Evolutionary conservation across 371 early-diverging fungal genomes (phyloP), one percentile per base, ranked within the genome.

Genomic region (Blakeslea trispora): DNA sequence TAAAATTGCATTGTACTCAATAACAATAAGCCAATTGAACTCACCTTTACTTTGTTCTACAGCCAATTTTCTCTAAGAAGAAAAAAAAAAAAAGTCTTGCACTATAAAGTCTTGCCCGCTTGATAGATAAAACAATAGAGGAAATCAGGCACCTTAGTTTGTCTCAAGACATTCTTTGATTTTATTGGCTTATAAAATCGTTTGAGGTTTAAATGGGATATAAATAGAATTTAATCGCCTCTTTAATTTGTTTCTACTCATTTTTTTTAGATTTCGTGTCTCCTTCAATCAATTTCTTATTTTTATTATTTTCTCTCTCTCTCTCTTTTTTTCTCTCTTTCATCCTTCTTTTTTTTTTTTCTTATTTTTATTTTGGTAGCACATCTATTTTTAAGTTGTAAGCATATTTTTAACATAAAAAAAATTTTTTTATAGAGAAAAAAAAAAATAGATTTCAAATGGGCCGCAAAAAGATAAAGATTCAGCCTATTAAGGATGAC

Each of bases 401-500:
- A 37, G 41, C 37, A 37, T 45, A 42, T 34, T 34, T 18, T 11
- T 24, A 43, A 35, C 17, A 53, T 31, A 52, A 52, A 53, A 32
- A 53, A 53, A 51, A 51, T 40, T 40, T 17, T 23, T 45, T 24
- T 37, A 6, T 37, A 48, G 32, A 28, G 28, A 28, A 28, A 28
- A 28, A 45, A 24, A 19, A 32, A 48, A 13, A 13, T 37, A 37
- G 37, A 37, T 32, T 57, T 24, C 28, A 31, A 21, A 96, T 96
- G 97, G 98, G 98, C 50, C 84, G 98, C 34, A 95, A 93, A 74
- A 97, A 97, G 84, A 97, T 99, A 72, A 92, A 91, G 76, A 96
- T 98, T 79, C 88, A 91, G 72, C 88, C 87, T 59, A 98, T 99
- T 64, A 75, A 82, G 63, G 96, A 95, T 62, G 96, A 96, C 66